Percentiles rank a stretch among this genome's conserved stretches.
Conservation (phyloP, 495 filamentous ascomycete species). For the Penicillium goetzii region DNA sequence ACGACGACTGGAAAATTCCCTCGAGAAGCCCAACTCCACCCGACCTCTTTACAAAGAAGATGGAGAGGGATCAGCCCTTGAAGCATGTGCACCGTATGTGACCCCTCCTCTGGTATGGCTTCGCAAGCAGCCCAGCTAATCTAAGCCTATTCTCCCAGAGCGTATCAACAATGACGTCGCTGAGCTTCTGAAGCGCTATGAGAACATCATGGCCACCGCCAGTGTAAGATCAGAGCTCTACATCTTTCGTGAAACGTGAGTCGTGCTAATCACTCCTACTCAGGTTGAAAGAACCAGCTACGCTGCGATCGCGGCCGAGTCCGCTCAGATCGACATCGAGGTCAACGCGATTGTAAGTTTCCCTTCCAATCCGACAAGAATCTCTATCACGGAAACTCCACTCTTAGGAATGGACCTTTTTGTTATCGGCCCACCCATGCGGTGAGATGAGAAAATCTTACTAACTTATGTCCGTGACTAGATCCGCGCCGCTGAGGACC, state of each 20-base stretch:
- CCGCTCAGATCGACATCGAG: slow-evolving; percentile 66
- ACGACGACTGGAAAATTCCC: background rate
- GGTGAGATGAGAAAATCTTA: background rate
- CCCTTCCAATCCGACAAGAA: background rate
- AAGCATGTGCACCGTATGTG: slow-evolving; percentile 46
- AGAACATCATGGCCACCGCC: slow-evolving; percentile 62
- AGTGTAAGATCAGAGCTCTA: slow-evolving; percentile 43
- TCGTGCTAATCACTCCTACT: background rate
- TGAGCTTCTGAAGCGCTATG: slow-evolving; percentile 62
- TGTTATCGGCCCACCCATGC: background rate
- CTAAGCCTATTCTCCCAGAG: slow-evolving; percentile 36
- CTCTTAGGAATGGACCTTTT: background rate
- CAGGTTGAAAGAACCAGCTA: slow-evolving; percentile 46
- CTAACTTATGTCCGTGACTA: slow-evolving; percentile 26
- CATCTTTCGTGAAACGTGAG: background rate
- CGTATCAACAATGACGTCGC: slow-evolving; percentile 58
- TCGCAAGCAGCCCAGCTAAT: slow-evolving; percentile 18
- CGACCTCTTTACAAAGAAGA: slow-evolving; percentile 19
- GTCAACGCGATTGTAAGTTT: slow-evolving; percentile 62
- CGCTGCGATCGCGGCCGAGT: slow-evolving; percentile 57
- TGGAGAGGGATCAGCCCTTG: slow-evolving; percentile 44
- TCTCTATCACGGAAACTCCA: background rate
- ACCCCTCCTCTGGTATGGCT: background rate
- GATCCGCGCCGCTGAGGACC: slow-evolving; percentile 69
- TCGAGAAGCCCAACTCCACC: background rate